Base-by-base conservation (phyloP, 2,329 filamentous ascomycete genomes). In the Cladophialophora psammophila region DNA sequence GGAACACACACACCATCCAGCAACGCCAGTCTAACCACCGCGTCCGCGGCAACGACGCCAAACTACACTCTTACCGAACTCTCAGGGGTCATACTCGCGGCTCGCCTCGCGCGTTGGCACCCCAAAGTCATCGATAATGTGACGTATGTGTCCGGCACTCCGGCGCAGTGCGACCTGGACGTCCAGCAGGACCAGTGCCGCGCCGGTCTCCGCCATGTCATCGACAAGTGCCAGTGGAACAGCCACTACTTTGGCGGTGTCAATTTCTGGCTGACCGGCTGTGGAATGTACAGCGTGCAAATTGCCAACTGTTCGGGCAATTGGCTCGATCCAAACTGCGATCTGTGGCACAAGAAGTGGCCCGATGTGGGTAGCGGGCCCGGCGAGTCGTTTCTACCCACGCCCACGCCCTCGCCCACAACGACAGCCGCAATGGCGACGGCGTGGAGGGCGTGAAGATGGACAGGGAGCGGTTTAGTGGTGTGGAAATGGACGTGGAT, bases 21-120 rank as follows among this genome's bases (percentile, higher is more conserved):
- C 42, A 48, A 20, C 42, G 20, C 45, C 18, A 50, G 12, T 20
- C 18, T 50, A 18, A 26, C 18, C 45, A 1, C 2, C 18, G 18
- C 18, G 8, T 5, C 26, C 18, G 18, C 15, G 45, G 10, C n/a
- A 5, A 26, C 3, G 8, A 40, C 42, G 8, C 52, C 65, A 34
- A 64, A 68, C 50, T 65, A 64, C 65, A 68, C 60, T 12, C 45
- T 53, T 26, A 64, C 60, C 15, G 65, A 68, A 54, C 56, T 54
- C 1, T 59, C 54, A 5, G 67, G 67, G 13, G 18, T 64, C 26
- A 53, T 69, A 31, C 34, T 50, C 7, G 15, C n/a, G 7, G 40
- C 63, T n/a, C 5, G 18, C n/a, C 53, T 69, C 40, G 18, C 2
- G 7, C 60, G 57, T 5, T 26, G 56, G 26, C n/a, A 50, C 12